phyloP scores from a whole-genome alignment of 371 early-diverging fungal species.

The Mortierella sp. region DNA sequence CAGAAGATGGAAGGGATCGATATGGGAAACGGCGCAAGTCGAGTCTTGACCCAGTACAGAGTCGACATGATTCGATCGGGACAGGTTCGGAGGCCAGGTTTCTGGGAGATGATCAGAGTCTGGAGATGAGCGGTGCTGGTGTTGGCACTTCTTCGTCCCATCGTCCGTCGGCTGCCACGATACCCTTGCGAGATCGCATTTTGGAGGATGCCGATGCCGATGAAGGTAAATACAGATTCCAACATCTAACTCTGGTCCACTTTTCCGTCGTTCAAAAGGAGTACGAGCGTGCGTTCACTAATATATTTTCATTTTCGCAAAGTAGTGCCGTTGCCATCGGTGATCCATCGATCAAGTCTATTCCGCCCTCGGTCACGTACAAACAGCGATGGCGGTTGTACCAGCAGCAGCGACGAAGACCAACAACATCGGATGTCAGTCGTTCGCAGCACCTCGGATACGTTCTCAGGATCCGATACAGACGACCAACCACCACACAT shows the following conservation, averaged over 20 bases:
- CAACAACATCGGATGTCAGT: background rate
- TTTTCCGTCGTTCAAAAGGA: too few relatives aligned
- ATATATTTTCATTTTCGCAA: background rate
- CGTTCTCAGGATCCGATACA: background rate
- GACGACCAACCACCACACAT: conserved; percentile 22
- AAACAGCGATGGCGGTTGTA: conserved; percentile 16
- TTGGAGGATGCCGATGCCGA: background rate
- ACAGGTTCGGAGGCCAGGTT: background rate
- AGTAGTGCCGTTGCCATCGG: background rate
- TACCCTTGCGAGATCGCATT: background rate
- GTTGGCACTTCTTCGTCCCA: conserved; percentile 16
- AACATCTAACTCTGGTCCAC: too few relatives aligned
- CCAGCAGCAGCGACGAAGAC: background rate
- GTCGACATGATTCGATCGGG: conserved; percentile 21
- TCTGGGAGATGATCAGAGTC: background rate
- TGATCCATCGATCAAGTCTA: conserved; percentile 19
- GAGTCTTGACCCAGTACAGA: background rate
- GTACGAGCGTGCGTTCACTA: background rate
- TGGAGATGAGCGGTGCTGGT: background rate
- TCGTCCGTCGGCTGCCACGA: background rate
- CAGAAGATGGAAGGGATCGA: background rate
- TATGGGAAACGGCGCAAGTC: conserved; percentile 21
- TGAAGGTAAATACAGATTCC: background rate
- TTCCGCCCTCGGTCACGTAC: conserved; percentile 26
- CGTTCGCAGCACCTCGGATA: background rate